These are phyloP conservation scores for Spiraea crenata DNA, from an alignment of 331 rosid species.

Conservation along the genomic window DNA sequence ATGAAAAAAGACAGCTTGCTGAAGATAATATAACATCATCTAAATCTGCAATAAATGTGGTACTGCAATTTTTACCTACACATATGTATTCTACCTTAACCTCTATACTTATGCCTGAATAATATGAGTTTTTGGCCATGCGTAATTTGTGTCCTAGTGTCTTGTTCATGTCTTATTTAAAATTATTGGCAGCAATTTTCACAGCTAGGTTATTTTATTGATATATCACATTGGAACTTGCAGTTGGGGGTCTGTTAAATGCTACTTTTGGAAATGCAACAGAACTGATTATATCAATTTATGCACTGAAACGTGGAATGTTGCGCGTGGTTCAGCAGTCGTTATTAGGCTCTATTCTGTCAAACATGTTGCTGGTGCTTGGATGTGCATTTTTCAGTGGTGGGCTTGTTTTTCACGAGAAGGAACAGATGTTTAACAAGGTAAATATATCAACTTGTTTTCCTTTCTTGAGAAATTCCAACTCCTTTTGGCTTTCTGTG, in stretches of 20 bases:
- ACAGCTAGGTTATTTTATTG: slow-evolving; percentile 26
- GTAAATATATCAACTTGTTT: slow-evolving; percentile 29
- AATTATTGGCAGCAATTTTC: slow-evolving; percentile 7
- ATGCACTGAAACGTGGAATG: slow-evolving; percentile 76
- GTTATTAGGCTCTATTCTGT: slow-evolving; percentile 76
- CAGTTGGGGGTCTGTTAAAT: slow-evolving; percentile 87
- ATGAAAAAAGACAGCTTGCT: neutral
- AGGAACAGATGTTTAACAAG: slow-evolving; percentile 82
- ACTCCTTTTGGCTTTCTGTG: slow-evolving; percentile 9
- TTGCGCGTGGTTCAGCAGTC: slow-evolving; percentile 79
- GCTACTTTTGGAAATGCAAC: slow-evolving; percentile 96
- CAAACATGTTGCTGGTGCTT: slow-evolving; percentile 88
- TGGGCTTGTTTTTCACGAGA: slow-evolving; percentile 56
- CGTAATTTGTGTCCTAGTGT: neutral
- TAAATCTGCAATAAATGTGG: neutral
- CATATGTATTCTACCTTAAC: neutral
- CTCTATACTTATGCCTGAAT: neutral
- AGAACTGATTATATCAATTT: slow-evolving; percentile 79
- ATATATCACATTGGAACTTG: slow-evolving; percentile 29
- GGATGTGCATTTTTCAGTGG: slow-evolving; percentile 88
- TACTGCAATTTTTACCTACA: too few relatives aligned
- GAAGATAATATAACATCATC: neutral
- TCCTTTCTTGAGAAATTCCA: slow-evolving; percentile 8
- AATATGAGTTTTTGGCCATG: neutral
- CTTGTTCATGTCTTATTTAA: neutral